phyloP scores from a whole-genome alignment of 208 protist genomes.

The Phytomonas sp. region DNA sequence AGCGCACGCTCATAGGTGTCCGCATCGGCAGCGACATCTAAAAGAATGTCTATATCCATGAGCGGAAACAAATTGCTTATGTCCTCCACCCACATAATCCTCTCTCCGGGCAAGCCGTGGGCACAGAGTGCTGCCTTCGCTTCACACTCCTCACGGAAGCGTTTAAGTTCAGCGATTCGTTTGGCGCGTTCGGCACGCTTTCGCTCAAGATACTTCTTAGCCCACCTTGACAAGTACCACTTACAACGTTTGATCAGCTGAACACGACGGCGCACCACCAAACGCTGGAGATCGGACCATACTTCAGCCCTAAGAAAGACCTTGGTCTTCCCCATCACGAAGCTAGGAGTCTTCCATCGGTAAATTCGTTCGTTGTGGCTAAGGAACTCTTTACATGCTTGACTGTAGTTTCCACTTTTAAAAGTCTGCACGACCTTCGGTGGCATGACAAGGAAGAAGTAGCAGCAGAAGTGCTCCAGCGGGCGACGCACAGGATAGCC shows the following conservation, averaged over 20 bases:
- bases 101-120: constrained; percentile 30
- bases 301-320: constrained; percentile 84
- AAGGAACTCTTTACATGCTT: constrained; percentile 41
- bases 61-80: constrained; percentile 57
- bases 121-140: constrained; percentile 31
- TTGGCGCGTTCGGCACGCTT: constrained; percentile 60
- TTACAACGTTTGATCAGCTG: constrained; percentile 57
- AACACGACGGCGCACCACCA: constrained; percentile 53
- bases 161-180: constrained; percentile 37
- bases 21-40: constrained; percentile 56
- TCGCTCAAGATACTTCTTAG: constrained; percentile 45
- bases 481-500: constrained; percentile 81
- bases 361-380: constrained; percentile 57
- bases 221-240: constrained; percentile 62
- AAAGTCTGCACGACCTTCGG: constrained; percentile 12
- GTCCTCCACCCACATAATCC: constrained; percentile 52
- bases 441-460: constrained; percentile 76
- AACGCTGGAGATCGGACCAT: constrained; percentile 72
- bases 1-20: constrained; percentile 47
- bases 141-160: constrained; percentile 41
- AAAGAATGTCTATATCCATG: constrained; percentile 33
- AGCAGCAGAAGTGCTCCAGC: constrained; percentile 67
- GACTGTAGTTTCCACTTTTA: constrained; percentile 20
- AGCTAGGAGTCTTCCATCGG: constrained; percentile 54
- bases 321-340: constrained; percentile 78